phyloP scores from a whole-genome alignment of 2,329 filamentous ascomycete species.

The Neonectria faginata region DNA sequence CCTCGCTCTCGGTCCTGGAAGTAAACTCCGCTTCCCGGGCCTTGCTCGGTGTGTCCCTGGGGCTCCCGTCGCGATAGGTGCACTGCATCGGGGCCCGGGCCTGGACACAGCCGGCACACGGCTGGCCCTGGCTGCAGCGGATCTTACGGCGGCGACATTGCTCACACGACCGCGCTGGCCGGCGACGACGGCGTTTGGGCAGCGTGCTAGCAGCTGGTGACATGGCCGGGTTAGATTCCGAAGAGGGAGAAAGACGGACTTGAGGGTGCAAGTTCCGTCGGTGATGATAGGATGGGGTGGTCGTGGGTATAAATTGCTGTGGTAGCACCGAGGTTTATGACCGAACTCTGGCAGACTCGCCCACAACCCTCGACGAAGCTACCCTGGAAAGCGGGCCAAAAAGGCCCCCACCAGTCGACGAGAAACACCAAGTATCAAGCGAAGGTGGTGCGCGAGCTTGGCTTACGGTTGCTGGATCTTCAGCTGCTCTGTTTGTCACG shows the following conservation, averaged over 20 bases:
- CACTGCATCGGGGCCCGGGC: conserved; percentile 41
- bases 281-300: conserved; percentile 7
- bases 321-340: conserved; percentile 31
- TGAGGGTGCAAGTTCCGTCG: conserved; percentile 7
- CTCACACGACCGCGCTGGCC: conserved; percentile 43
- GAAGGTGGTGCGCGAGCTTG: conserved; percentile 33
- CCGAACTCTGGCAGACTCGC: conserved; percentile 30
- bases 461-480: conserved; percentile 36
- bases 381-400: conserved; percentile 30
- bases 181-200: conserved; percentile 41
- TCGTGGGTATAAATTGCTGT: conserved; percentile 30
- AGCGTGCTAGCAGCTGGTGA: conserved; percentile 25
- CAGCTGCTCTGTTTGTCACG: conserved; percentile 37
- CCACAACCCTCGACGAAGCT: conserved; percentile 20
- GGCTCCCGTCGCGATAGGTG: conserved; percentile 40
- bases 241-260: not conserved
- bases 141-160: conserved; percentile 45
- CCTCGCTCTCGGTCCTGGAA: conserved; percentile 15
- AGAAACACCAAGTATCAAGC: conserved; percentile 5
- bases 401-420: not conserved
- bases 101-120: conserved; percentile 41
- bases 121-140: conserved; percentile 39
- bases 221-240: conserved; percentile 2
- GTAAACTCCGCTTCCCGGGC: conserved; percentile 4
- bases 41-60: conserved; percentile 9